Evolutionary conservation across 129 eudicot species (phyloP).

Genomic region (Helianthus tuberosus): DNA sequence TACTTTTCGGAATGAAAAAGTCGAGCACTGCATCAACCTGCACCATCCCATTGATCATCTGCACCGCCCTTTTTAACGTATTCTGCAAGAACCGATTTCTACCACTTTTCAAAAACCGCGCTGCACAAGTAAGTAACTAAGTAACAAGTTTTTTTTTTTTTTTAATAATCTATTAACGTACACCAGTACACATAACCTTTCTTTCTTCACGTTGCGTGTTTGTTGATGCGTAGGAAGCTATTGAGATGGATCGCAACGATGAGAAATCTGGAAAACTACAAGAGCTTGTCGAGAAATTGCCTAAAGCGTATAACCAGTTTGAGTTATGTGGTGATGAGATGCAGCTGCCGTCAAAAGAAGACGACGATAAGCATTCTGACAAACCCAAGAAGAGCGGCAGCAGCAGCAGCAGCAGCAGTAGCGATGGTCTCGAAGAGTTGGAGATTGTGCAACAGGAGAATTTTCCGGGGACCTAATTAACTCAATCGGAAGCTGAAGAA

Average conservation of each 20-base stretch:
- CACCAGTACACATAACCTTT: too few species aligned
- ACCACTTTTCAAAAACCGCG: constrained; percentile 55
- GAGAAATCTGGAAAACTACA: constrained; percentile 50
- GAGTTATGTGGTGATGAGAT: constrained; percentile 33
- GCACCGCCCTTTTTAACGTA: constrained; percentile 73
- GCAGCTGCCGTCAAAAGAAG: constrained; percentile 12
- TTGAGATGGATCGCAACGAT: constrained; percentile 91
- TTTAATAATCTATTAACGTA: too few species aligned
- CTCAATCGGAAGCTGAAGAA: constrained; percentile 26
- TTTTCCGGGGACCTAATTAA: constrained; percentile 8
- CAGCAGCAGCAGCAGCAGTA: constrained; percentile 22
- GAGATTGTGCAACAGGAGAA: constrained; percentile 33
- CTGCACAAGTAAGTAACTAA: constrained; percentile 56
- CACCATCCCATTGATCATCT: constrained; percentile 67
- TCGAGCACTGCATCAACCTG: constrained; percentile 70
- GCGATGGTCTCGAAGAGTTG: constrained; percentile 32
- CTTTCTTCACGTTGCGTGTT: neutral
- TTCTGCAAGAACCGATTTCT: constrained; percentile 81
- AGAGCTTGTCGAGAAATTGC: constrained; percentile 52
- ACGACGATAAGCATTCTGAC: constrained; percentile 11
- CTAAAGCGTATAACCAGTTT: constrained; percentile 62
- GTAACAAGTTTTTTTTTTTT: too few species aligned
- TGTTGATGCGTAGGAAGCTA: constrained; percentile 52
- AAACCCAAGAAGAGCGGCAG: constrained; percentile 33
- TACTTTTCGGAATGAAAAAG: constrained; percentile 68